Evolutionary conservation across 495 filamentous ascomycete species (phyloP).

Genomic region (Aspergillus leporis): DNA sequence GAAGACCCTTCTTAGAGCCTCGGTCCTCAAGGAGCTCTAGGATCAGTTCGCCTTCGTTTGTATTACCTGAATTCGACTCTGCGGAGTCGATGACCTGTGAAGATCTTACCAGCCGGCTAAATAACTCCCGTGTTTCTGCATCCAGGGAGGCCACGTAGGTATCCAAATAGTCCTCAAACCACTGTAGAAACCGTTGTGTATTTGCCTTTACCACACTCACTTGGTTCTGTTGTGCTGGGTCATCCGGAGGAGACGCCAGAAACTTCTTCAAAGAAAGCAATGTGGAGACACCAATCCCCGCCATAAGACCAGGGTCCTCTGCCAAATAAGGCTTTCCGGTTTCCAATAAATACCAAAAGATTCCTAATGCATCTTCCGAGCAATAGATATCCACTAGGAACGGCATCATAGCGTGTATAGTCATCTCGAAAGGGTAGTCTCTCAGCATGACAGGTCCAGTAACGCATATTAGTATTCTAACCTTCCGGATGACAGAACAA

Average conservation of each 20-base stretch:
- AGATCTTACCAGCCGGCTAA: constrained; percentile 62
- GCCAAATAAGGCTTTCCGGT: constrained; percentile 65
- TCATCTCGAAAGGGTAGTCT: constrained; percentile 90
- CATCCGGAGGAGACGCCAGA: constrained; percentile 63
- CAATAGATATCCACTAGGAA: constrained; percentile 81
- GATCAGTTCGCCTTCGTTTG: constrained; percentile 71
- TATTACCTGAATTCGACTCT: constrained; percentile 60
- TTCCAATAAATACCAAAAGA: constrained; percentile 81
- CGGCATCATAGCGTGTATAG: constrained; percentile 74
- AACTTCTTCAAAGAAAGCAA: constrained; percentile 75
- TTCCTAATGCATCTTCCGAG: constrained; percentile 86
- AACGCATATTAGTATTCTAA: constrained; percentile 77
- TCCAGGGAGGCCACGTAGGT: constrained; percentile 55
- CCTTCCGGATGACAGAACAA: constrained; percentile 81
- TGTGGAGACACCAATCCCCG: constrained; percentile 73
- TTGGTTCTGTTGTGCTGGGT: constrained; percentile 74
- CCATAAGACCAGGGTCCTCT: constrained; percentile 69
- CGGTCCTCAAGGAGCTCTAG: constrained; percentile 74
- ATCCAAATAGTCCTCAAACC: constrained; percentile 66
- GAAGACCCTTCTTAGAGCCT: constrained; percentile 55
- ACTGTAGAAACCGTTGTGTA: constrained; percentile 64
- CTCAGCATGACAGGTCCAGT: constrained; percentile 67
- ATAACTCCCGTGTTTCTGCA: constrained; percentile 49
- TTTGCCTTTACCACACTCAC: constrained; percentile 67
- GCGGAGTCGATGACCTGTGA: constrained; percentile 57